Conservation (phyloP, 148 eudicot species). For the Vaccinium vitisidaea region DNA sequence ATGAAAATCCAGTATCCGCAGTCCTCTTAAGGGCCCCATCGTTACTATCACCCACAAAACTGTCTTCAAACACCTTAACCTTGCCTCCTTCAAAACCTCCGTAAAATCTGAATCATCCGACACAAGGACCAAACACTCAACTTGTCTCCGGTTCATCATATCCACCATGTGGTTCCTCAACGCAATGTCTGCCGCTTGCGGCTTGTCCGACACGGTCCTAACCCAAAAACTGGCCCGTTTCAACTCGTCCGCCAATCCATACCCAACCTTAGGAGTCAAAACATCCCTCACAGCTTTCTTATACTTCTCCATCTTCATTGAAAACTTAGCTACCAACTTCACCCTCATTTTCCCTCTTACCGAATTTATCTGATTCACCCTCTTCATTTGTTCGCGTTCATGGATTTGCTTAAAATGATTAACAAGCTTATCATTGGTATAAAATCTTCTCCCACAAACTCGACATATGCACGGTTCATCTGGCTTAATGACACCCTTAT, state of each 20-base stretch:
- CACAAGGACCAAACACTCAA: conserved; percentile 67
- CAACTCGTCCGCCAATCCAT: conserved; percentile 68
- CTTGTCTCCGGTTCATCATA: conserved; percentile 55
- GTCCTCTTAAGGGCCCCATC: conserved; percentile 67
- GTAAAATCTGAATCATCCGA: conserved; percentile 77
- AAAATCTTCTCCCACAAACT: conserved; percentile 82
- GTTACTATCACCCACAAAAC: conserved; percentile 65
- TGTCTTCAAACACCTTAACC: conserved; percentile 74
- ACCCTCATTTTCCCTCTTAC: conserved; percentile 69
- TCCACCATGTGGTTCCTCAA: conserved; percentile 62
- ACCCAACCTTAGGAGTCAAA: conserved; percentile 70
- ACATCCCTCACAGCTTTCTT: conserved; percentile 55
- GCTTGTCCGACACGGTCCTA: conserved; percentile 52
- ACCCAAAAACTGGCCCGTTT: conserved; percentile 91
- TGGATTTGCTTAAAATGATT: conserved; percentile 77
- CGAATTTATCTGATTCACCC: conserved; percentile 64
- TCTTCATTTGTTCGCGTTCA: conserved; percentile 63
- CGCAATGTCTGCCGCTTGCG: conserved; percentile 68
- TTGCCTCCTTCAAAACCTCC: conserved; percentile 68
- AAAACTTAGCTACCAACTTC: conserved; percentile 54
- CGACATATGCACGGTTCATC: conserved; percentile 52
- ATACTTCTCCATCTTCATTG: conserved; percentile 77
- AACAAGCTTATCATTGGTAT: conserved; percentile 57
- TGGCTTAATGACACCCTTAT: conserved; percentile 48
- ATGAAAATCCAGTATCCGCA: conserved; percentile 76